A percentile compares a stretch with the other conserved stretches of the same genome.
phyloP scores from a whole-genome alignment of 352 stramenopile species.

The Globisporangium nodosum region DNA sequence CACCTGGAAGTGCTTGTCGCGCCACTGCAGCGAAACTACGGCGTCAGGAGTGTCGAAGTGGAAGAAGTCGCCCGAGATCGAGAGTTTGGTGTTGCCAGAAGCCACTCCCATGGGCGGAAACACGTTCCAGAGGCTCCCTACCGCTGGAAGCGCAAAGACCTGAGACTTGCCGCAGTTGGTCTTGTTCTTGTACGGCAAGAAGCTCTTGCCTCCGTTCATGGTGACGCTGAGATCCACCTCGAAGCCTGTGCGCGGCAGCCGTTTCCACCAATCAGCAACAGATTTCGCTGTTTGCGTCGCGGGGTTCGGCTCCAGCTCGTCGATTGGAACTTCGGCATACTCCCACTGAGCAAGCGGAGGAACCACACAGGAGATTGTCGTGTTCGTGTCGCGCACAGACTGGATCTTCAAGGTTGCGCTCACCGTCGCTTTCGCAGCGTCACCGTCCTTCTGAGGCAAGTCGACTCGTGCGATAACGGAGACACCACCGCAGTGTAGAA shows the following conservation, averaged over 20 bases:
- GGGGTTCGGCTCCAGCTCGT: neutral
- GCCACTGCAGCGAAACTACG: constrained; percentile 39
- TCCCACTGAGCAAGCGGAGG: constrained; percentile 38
- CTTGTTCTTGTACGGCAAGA: constrained; percentile 16
- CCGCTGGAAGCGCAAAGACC: constrained; percentile 23
- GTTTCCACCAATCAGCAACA: constrained; percentile 27
- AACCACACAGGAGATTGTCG: constrained; percentile 30
- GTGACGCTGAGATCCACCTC: constrained; percentile 31
- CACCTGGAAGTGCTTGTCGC: constrained; percentile 25
- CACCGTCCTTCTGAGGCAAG: constrained; percentile 3
- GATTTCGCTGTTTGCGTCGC: neutral
- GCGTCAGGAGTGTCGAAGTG: constrained; percentile 56
- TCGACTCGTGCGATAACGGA: constrained; percentile 12
- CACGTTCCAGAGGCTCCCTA: constrained; percentile 26
- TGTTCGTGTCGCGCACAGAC: constrained; percentile 6
- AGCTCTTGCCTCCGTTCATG: constrained; percentile 38
- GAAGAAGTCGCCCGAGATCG: constrained; percentile 42
- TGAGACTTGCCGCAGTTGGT: constrained; percentile 9
- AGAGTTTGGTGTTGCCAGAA: constrained; percentile 41
- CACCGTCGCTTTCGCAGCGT: constrained; percentile 5
- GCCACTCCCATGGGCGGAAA: constrained; percentile 34
- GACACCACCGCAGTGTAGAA: constrained; percentile 7
- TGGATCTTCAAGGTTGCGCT: constrained; percentile 23
- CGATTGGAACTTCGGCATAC: constrained; percentile 10
- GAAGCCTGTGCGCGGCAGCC: constrained; percentile 24